phyloP scores from a whole-genome alignment of 345 rosid species.

The Syzygium jambos region DNA sequence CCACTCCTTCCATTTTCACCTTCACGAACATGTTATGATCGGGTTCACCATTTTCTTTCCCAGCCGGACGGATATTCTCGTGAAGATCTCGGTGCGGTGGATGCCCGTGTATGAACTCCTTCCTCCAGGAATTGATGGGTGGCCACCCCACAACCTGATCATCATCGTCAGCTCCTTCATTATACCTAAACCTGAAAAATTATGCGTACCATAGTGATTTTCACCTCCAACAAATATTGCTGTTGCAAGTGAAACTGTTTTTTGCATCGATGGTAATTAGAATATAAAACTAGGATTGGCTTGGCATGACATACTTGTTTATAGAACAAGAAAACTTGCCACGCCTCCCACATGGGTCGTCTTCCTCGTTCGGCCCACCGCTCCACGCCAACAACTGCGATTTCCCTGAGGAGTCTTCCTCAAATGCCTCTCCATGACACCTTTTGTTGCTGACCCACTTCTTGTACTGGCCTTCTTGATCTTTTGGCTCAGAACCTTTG shows the following conservation, averaged over 20 bases:
- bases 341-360: constrained; percentile 8
- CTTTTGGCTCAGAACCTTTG: background rate
- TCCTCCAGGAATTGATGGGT: constrained; percentile 62
- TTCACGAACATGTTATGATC: constrained; percentile 29
- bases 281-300: background rate
- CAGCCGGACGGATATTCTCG: background rate
- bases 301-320: background rate
- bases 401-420: background rate
- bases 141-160: constrained; percentile 64
- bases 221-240: background rate
- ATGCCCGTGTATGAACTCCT: constrained; percentile 19
- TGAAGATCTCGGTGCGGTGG: background rate
- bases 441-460: constrained; percentile 10
- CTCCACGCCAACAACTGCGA: constrained; percentile 25
- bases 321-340: background rate
- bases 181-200: background rate
- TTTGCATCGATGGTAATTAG: background rate
- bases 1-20: constrained; percentile 74
- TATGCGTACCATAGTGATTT: background rate
- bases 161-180: constrained; percentile 14
- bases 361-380: constrained; percentile 50
- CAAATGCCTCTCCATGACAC: constrained; percentile 19
- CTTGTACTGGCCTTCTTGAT: background rate
- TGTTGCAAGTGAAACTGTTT: background rate
- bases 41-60: constrained; percentile 7